phyloP scores from a whole-genome alignment of 352 stramenopile species.

The Phytophthora megakarya region DNA sequence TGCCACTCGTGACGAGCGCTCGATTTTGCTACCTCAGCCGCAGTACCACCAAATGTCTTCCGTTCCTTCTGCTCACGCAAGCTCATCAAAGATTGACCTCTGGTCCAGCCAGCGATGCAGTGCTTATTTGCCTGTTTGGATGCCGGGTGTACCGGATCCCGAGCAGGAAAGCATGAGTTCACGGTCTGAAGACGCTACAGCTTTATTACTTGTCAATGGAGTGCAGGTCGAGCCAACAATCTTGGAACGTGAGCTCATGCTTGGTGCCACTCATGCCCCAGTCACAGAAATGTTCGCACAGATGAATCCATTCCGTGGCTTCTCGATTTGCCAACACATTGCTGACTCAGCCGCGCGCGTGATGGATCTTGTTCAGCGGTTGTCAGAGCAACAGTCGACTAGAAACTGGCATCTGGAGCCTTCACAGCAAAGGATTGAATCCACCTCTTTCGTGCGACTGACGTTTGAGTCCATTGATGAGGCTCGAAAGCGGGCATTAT shows the following conservation, averaged over 20 bases:
- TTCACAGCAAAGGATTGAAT: slow-evolving; percentile 31
- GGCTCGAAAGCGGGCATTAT: slow-evolving; percentile 61
- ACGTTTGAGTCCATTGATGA: slow-evolving; percentile 78
- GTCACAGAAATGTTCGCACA: slow-evolving; percentile 29
- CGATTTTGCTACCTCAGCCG: slow-evolving; percentile 32
- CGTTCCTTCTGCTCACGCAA: slow-evolving; percentile 18
- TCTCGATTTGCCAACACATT: slow-evolving; percentile 45
- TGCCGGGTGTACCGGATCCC: slow-evolving; percentile 56
- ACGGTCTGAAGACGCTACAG: slow-evolving; percentile 53
- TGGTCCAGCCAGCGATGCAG: slow-evolving; percentile 54
- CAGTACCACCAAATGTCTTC: slow-evolving; percentile 27
- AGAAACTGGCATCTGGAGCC: slow-evolving; percentile 35
- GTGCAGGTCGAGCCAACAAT: slow-evolving; percentile 64
- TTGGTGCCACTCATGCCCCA: slow-evolving; percentile 33
- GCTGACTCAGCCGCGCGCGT: slow-evolving; percentile 41
- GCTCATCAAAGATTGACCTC: slow-evolving; percentile 41
- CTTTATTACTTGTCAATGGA: slow-evolving; percentile 54
- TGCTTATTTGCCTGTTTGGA: slow-evolving; percentile 63
- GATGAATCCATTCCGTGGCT: slow-evolving; percentile 49
- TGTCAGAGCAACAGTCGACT: slow-evolving; percentile 38
- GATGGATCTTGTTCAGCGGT: slow-evolving; percentile 47
- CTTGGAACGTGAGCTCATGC: slow-evolving; percentile 64
- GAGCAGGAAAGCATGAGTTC: slow-evolving; percentile 69
- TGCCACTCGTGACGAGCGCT: slow-evolving; percentile 32
- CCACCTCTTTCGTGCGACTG: slow-evolving; percentile 66